Percentiles rank a stretch among this genome's conserved stretches.
phyloP scores from a whole-genome alignment of 208 protist genomes.

The Acanthamoeba sp. region DNA sequence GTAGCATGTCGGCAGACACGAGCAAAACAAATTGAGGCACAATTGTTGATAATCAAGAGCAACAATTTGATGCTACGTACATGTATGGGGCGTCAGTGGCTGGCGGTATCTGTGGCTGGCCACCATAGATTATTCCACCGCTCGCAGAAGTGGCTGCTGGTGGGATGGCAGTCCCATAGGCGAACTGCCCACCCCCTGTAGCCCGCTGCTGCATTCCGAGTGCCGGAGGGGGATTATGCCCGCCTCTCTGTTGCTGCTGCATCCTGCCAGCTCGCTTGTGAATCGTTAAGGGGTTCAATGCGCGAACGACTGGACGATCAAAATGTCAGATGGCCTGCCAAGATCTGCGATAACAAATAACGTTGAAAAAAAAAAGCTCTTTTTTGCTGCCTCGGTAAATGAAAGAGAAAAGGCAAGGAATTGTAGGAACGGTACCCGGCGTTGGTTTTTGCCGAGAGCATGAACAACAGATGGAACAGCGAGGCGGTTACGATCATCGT shows the following conservation, averaged over 20 bases:
- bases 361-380: too few relatives aligned
- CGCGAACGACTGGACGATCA: too few relatives aligned
- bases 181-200: not conserved
- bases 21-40: not conserved
- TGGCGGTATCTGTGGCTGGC: not conserved
- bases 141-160: not conserved
- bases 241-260: not conserved
- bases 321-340: too few relatives aligned
- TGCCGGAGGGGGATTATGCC: not conserved
- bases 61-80: not conserved
- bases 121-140: not conserved
- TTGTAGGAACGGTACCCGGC: too few relatives aligned
- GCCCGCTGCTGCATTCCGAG: not conserved
- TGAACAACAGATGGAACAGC: not conserved
- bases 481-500: slow-evolving; percentile 30
- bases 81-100: not conserved
- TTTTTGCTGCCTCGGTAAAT: too few relatives aligned
- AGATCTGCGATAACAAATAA: too few relatives aligned
- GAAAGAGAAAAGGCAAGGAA: too few relatives aligned
- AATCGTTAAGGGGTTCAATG: not conserved
- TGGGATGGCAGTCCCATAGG: not conserved
- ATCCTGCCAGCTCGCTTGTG: too few relatives aligned
- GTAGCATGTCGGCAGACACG: not conserved
- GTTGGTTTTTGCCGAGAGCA: too few relatives aligned
- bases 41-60: not conserved